Evolutionary conservation across 2,329 filamentous ascomycete genomes (phyloP).

Genomic region (Cyanodermella asteris): DNA sequence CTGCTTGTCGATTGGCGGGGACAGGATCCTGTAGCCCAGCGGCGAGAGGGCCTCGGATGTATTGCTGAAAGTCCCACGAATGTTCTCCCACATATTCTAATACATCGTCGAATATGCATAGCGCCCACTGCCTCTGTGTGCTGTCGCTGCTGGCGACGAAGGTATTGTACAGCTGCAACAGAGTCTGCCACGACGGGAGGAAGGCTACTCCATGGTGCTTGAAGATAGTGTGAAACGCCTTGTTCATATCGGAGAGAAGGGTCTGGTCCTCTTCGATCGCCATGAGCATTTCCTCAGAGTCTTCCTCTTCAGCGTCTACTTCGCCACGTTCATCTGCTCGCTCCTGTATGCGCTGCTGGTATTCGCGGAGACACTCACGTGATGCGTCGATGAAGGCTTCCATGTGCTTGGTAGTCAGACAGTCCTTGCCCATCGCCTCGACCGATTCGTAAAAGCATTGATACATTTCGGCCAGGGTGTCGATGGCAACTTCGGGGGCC

Average conservation of each 20-base stretch:
- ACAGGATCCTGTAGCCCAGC: constrained; percentile 69
- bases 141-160: constrained; percentile 67
- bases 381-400: constrained; percentile 69
- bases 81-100: constrained; percentile 87
- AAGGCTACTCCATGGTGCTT: constrained; percentile 81
- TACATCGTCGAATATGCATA: constrained; percentile 97
- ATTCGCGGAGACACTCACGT: constrained; percentile 71
- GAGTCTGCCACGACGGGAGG: constrained; percentile 66
- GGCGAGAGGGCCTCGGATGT: constrained; percentile 71
- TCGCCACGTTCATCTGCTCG: constrained; percentile 70
- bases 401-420: constrained; percentile 60
- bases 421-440: constrained; percentile 75
- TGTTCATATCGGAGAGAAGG: constrained; percentile 96
- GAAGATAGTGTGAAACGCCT: constrained; percentile 97
- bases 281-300: constrained; percentile 65
- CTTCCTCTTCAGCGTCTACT: constrained; percentile 73
- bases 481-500: constrained; percentile 80
- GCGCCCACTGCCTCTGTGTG: constrained; percentile 92
- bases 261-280: constrained; percentile 96
- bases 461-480: constrained; percentile 96
- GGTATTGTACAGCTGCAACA: constrained; percentile 66
- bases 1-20: constrained; percentile 83
- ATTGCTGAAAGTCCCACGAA: constrained; percentile 64
- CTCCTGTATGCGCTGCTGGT: constrained; percentile 64
- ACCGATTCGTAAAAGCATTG: constrained; percentile 99